Base-by-base conservation (phyloP, 2,329 filamentous ascomycete genomes). In the Fusarium nematophilum region DNA sequence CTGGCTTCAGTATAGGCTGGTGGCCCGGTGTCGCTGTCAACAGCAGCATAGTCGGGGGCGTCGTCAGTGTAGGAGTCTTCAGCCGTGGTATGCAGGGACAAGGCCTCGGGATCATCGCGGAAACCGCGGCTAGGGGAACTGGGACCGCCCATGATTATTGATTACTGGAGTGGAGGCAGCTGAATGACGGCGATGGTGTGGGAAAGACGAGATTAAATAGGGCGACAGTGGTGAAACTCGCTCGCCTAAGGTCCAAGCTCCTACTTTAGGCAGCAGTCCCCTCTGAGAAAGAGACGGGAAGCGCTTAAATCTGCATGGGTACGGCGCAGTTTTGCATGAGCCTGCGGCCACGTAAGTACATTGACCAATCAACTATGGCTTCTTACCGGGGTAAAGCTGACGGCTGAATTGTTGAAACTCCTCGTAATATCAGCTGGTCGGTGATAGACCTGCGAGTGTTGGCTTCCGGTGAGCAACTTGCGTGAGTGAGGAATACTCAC, bases 81-180 rank as follows among this genome's bases (percentile, higher is more conserved):
- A 2, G 21, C 11, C 4, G 64, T 62, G 14, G 64, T 66, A 21
- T 62, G 64, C 10, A 66, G 10, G 9, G 64, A 66, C 18, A 66
- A 14, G 10, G 64, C 64, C 29, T 66, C 64, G 2, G 64, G 60
- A 9, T 66, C 64, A 14, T 66, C 64, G 25, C 31, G 37, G 13
- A 47, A 62, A 11, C 47, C 44, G 38, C 15, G 21, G 21, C 3
- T 38, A 11, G 45, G 21, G 0, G 48, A 48, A 30, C 15, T 9
- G 9, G 40, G 53, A 2, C 25, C 27, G 3, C 59, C 49, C 59
- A 62, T 62, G 3, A 4, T 47, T 23, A 4, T 11, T 62, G 3
- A 4, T 47, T 23, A 4, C 14, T 36, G 13, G 9, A 14, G 21
- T 4, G 21, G 21, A 21, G 21, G 6, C 21, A 6, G 21, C 21